Percentiles rank a stretch among this genome's conserved stretches.
Evolutionary conservation across 2,329 filamentous ascomycete species (phyloP).

Genomic region (Aureobasidium zeae): DNA sequence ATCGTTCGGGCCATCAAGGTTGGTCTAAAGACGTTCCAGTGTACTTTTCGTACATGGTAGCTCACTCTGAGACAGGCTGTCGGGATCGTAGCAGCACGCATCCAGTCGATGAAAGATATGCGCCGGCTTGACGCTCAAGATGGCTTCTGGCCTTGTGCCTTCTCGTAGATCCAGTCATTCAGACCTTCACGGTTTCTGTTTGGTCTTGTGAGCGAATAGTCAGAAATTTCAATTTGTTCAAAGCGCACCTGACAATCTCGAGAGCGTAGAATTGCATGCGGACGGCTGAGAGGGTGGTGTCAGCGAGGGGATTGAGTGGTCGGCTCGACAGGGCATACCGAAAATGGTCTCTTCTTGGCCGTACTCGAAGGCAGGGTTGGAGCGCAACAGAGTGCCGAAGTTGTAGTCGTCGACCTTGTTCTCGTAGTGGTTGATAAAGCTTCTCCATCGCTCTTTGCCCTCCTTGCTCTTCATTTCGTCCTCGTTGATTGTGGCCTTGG

Average conservation of each 20-base stretch:
- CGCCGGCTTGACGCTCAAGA: constrained; percentile 18
- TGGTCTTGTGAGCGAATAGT: constrained; percentile 17
- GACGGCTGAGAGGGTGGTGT: constrained; percentile 38
- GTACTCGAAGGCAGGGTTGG: constrained; percentile 72
- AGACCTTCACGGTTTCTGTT: constrained; percentile 70
- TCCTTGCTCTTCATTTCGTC: constrained; percentile 95
- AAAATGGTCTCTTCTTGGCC: constrained; percentile 86
- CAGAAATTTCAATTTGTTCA: neutral
- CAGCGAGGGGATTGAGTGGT: neutral
- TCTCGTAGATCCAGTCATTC: constrained; percentile 96
- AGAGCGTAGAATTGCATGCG: constrained; percentile 79
- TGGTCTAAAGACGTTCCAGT: neutral
- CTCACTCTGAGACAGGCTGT: constrained; percentile 1
- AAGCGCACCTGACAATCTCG: constrained; percentile 57
- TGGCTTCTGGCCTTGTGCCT: constrained; percentile 55
- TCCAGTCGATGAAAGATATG: neutral
- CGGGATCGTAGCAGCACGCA: neutral
- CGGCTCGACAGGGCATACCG: constrained; percentile 43
- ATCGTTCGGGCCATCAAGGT: neutral
- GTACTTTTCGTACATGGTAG: neutral
- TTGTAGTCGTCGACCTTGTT: constrained; percentile 96
- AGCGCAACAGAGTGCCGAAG: constrained; percentile 88
- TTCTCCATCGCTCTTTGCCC: constrained; percentile 90
- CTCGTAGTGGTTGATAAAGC: constrained; percentile 89
- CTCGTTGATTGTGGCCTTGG: constrained; percentile 71